A percentile compares a stretch with the other conserved stretches of the same genome.
Evolutionary conservation across 495 filamentous ascomycete species (phyloP).

Genomic region (Podospora didyma): DNA sequence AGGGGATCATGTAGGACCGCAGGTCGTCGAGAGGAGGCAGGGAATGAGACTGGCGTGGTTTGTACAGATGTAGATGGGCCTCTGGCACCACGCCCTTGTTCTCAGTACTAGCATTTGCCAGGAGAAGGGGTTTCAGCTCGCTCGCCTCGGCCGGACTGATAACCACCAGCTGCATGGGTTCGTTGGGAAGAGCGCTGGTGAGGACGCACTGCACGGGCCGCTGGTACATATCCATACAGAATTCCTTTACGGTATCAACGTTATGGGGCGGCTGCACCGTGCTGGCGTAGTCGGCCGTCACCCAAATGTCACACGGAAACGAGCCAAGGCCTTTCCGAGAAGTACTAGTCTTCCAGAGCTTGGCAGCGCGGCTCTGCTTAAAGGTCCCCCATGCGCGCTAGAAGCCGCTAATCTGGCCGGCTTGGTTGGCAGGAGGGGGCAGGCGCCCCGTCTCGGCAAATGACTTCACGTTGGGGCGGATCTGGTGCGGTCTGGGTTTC

Average conservation of each 20-base stretch:
- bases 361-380: constrained; percentile 19
- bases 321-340: constrained; percentile 4
- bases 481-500: constrained; percentile 34
- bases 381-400: constrained; percentile 47
- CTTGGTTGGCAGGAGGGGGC: too few species aligned
- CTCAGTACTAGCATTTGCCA: constrained; percentile 4
- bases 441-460: constrained; percentile 14
- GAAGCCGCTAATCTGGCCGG: constrained; percentile 33
- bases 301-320: constrained; percentile 41
- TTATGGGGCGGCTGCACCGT: constrained; percentile 47
- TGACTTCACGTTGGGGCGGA: constrained; percentile 46
- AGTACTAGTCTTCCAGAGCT: too few species aligned
- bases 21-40: constrained; percentile 49
- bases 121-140: constrained; percentile 34
- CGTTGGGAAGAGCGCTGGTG: constrained; percentile 16
- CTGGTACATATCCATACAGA: constrained; percentile 46
- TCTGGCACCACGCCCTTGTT: constrained; percentile 41
- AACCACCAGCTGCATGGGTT: constrained; percentile 39
- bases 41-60: constrained; percentile 39
- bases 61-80: constrained; percentile 58
- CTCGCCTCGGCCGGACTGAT: constrained; percentile 64
- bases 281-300: constrained; percentile 53
- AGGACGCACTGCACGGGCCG: constrained; percentile 59
- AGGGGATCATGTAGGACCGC: constrained; percentile 34
- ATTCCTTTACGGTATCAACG: not conserved